phyloP scores from a whole-genome alignment of 2,329 filamentous ascomycete genomes.

The Colletotrichum magnum region DNA sequence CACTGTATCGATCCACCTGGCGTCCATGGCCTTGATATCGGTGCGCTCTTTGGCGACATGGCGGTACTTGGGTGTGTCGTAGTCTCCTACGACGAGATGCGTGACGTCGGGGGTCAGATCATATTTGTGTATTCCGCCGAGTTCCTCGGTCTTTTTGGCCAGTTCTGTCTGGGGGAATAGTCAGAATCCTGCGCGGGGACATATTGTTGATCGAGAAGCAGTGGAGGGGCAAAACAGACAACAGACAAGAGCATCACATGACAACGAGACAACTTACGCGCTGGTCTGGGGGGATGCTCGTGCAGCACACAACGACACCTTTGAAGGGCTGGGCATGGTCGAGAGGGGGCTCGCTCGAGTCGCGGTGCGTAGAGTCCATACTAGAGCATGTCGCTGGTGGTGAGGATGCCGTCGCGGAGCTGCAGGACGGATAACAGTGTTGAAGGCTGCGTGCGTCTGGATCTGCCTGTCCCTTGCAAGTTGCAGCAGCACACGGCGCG shows the following conservation, averaged over 20 bases:
- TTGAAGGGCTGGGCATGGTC: slow-evolving; percentile 75
- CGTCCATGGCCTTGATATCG: slow-evolving; percentile 86
- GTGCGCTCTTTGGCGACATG: slow-evolving; percentile 92
- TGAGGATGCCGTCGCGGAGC: neutral
- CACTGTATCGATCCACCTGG: slow-evolving; percentile 88
- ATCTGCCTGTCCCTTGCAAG: neutral
- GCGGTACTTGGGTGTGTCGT: slow-evolving; percentile 92
- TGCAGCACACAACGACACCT: slow-evolving; percentile 88
- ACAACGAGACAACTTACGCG: slow-evolving; percentile 68
- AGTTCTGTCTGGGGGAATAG: slow-evolving; percentile 63
- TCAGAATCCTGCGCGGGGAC: slow-evolving; percentile 28
- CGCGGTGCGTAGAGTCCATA: slow-evolving; percentile 34
- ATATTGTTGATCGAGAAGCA: neutral
- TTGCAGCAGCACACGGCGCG: slow-evolving; percentile 23
- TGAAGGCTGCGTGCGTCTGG: neutral
- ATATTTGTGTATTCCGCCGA: slow-evolving; percentile 89
- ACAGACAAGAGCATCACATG: neutral
- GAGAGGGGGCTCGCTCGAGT: slow-evolving; percentile 50
- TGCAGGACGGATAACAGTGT: neutral
- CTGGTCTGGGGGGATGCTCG: slow-evolving; percentile 83
- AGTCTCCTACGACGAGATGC: slow-evolving; percentile 91
- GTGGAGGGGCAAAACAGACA: neutral
- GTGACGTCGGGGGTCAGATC: slow-evolving; percentile 97
- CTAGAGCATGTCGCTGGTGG: slow-evolving; percentile 31
- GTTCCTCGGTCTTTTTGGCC: slow-evolving; percentile 77